Evolutionary conservation across 495 filamentous ascomycete genomes (phyloP), one percentile per base, ranked within the genome.

Genomic region (Hypoxylon trugodes): DNA sequence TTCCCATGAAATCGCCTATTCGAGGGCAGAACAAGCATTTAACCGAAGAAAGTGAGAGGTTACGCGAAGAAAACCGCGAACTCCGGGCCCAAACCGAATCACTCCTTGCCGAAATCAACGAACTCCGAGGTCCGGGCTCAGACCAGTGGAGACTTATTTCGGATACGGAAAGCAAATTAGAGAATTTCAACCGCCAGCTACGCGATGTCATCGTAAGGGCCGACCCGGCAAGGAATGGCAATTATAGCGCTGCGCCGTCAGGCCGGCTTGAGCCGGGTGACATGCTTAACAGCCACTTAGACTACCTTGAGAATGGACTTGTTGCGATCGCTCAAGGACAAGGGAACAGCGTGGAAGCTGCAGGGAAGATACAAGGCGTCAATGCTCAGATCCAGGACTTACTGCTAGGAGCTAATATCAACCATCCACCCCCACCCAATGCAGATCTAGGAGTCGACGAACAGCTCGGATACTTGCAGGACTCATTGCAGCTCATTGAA

Each of bases 151-250:
- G 66, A 38, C 58, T 73, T 8, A 80, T 86, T 57, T 76, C 88
- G 13, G 84, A 86, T 10, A 88, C 87, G 12, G 89, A 92, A 64
- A 79, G 77, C 51, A 87, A 84, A 61, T 70, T 97, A 43, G 90
- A 90, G 71, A 80, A 80, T n/a, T 73, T 96, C 35, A 96, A 91
- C 66, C 78, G 77, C 45, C 86, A 83, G 47, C 73, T 96, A 16
- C 80, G 87, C 58, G 83, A 90, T 16, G 79, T 90, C 43, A 83
- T 95, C 61, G 69, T 87, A 16, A 81, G 84, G 50, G 81, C 83
- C 10, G 87, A 84, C 53, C 83, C 85, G 0, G 72, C 77, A 28
- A 77, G 72, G 40, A 73, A 78, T 25, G 43, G 37, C 4, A 74
- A 57, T 3, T 79, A 76, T 19, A 66, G 66, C 12, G 25, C 63